Evolutionary conservation across 768 basidiomycete genomes (phyloP).

Genomic region (Amanita phalloides): DNA sequence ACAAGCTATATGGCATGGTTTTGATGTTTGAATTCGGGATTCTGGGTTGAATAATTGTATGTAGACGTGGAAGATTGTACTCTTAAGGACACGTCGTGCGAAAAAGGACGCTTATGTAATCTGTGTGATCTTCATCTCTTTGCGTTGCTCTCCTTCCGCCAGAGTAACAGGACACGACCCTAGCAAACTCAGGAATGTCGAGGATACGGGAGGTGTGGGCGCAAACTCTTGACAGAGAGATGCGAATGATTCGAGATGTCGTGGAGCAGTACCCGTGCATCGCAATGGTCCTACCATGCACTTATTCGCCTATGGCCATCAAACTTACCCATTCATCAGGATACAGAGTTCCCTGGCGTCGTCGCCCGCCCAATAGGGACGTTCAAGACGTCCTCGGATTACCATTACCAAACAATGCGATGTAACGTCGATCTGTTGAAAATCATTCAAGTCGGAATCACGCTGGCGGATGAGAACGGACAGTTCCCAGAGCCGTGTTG

Average conservation of each 20-base stretch:
- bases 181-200: constrained; percentile 34
- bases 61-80: background rate
- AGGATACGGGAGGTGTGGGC: constrained; percentile 95
- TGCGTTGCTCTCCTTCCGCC: background rate
- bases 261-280: constrained; percentile 91
- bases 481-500: constrained; percentile 82
- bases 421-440: constrained; percentile 98
- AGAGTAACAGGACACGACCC: background rate
- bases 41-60: background rate
- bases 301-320: constrained; percentile 10
- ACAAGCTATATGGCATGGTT: constrained; percentile 68
- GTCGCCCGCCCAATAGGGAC: constrained; percentile 94
- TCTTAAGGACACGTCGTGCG: background rate
- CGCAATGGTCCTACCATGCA: constrained; percentile 63
- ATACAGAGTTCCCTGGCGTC: constrained; percentile 98
- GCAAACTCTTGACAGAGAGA: constrained; percentile 86
- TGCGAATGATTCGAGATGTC: constrained; percentile 75
- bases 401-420: constrained; percentile 99
- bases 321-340: constrained; percentile 38
- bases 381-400: constrained; percentile 95
- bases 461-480: constrained; percentile 89
- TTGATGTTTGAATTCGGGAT: constrained; percentile 26
- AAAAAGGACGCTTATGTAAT: constrained; percentile 1
- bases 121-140: background rate
- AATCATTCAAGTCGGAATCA: constrained; percentile 96